A percentile compares a stretch with the other conserved stretches of the same genome.
These are phyloP conservation scores for Daldinia sp. DNA, from an alignment of 2,329 filamentous ascomycete genomes.

Conservation along the genomic window DNA sequence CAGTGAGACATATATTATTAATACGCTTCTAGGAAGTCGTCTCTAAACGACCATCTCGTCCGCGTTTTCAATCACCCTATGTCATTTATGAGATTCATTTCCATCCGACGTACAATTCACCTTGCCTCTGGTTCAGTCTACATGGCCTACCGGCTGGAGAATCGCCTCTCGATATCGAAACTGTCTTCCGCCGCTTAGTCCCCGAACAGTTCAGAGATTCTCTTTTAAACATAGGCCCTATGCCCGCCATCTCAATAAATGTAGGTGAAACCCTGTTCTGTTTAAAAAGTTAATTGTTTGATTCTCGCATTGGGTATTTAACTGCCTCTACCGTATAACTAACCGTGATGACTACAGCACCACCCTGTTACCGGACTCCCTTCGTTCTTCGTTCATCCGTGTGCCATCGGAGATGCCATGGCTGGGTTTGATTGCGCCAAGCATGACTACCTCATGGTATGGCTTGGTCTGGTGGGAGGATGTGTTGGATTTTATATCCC, in stretches of 20 bases:
- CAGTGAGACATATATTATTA: neutral
- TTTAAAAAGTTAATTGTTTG: slow-evolving; percentile 47
- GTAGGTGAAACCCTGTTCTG: slow-evolving; percentile 61
- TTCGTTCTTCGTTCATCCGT: slow-evolving; percentile 92
- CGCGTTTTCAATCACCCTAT: slow-evolving; percentile 50
- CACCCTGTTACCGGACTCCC: slow-evolving; percentile 83
- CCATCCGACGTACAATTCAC: slow-evolving; percentile 77
- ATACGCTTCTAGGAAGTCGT: slow-evolving; percentile 52
- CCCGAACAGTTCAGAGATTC: slow-evolving; percentile 69
- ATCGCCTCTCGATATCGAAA: slow-evolving; percentile 68
- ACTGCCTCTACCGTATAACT: slow-evolving; percentile 50
- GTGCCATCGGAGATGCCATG: slow-evolving; percentile 85
- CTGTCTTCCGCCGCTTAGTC: slow-evolving; percentile 75
- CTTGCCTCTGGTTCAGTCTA: slow-evolving; percentile 79
- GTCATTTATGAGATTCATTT: slow-evolving; percentile 78
- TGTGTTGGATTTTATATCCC: slow-evolving; percentile 83
- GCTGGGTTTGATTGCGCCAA: slow-evolving; percentile 66
- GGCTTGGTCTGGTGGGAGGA: slow-evolving; percentile 87
- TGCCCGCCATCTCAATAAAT: slow-evolving; percentile 79
- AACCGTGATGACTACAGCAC: slow-evolving; percentile 62
- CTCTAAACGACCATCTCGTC: slow-evolving; percentile 42
- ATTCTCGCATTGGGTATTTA: slow-evolving; percentile 51
- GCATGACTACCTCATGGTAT: slow-evolving; percentile 81
- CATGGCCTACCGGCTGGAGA: slow-evolving; percentile 65
- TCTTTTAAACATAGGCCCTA: slow-evolving; percentile 67